These are phyloP conservation scores for Arachis hypogaea DNA, from an alignment of 306 rosid species.

Conservation along the genomic window DNA sequence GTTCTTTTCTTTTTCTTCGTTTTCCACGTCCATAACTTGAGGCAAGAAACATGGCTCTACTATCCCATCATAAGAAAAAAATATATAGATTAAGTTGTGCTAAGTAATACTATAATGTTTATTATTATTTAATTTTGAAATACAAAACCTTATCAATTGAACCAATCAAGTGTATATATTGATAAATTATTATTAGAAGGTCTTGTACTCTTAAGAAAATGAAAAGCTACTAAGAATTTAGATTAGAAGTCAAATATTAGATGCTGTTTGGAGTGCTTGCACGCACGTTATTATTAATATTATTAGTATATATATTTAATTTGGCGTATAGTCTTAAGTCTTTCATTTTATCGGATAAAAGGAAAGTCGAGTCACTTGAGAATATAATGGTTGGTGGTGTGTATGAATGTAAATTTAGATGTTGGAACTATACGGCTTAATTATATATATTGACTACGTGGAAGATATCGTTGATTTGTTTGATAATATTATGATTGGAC, in stretches of 20 bases:
- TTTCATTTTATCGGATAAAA: background rate
- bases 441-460: slow-evolving; percentile 38
- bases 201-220: no score
- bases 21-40: slow-evolving; percentile 38
- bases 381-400: background rate
- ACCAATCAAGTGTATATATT: no score
- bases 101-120: background rate
- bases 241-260: slow-evolving; percentile 32
- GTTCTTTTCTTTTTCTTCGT: slow-evolving; percentile 10
- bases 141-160: no score
- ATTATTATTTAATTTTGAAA: no score
- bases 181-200: no score
- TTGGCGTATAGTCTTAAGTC: background rate
- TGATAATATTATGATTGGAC: slow-evolving; percentile 36
- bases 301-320: background rate
- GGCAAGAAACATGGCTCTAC: slow-evolving; percentile 24
- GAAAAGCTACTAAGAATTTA: background rate
- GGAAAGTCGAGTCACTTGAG: slow-evolving; percentile 25
- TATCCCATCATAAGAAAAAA: background rate
- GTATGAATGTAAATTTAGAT: slow-evolving; percentile 12
- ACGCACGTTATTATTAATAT: background rate
- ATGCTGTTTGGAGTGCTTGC: slow-evolving; percentile 29
- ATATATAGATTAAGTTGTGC: background rate
- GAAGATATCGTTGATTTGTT: slow-evolving; percentile 28
- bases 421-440: slow-evolving; percentile 40